Base-by-base conservation (phyloP, 805 yeast genomes). In the Ogataea henricii region DNA sequence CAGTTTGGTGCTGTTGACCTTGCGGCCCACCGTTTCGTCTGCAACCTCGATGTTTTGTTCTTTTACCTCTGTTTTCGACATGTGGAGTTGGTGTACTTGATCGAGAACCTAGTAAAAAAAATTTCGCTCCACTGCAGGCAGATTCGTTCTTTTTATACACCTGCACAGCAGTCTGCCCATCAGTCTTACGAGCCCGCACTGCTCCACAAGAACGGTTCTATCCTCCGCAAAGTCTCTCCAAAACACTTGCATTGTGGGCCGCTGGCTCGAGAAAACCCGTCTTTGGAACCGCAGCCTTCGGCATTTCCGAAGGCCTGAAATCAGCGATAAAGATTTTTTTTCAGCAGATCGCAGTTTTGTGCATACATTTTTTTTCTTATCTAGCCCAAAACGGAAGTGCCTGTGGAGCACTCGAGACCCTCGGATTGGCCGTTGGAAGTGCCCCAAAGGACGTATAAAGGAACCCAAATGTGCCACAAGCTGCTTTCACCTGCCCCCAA, bases 1-100 rank as follows among this genome's bases (percentile, higher is more conserved):
- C 22, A 56, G 46, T 45, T 39, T 43, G 12, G 46, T 36, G 39
- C 58, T 53, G 47, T 51, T 55, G 36, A 48, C 57, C 20, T 39
- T 8, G 35, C 38, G 21, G 40, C n/a, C 20, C 32, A 16, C 45
- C 27, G 12, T 25, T 22, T 16, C 33, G 22, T 23, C 32, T 4
- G 23, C 40, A 4, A 27, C 33, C 25, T 26, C 42, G 16, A 17
- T 18, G 7, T 25, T 26, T 12, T 17, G 30, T 25, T 39, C 42
- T 17, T 26, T 17, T 3, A 39, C 22, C 9, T 25, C 23, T 6
- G 33, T 26, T 12, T 39, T 39, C 17, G 42, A 39, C 42, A 39
- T 39, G 2, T 25, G 16, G 17, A 7, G 20, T 5, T 8, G 6
- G 6, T 22, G 25, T 6, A 6, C 6, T 6, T 8, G 8, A 22